A percentile compares a stretch with the other conserved stretches of the same genome.
phyloP scores from a whole-genome alignment of 495 filamentous ascomycete genomes.

The Parathielavia appendiculata region DNA sequence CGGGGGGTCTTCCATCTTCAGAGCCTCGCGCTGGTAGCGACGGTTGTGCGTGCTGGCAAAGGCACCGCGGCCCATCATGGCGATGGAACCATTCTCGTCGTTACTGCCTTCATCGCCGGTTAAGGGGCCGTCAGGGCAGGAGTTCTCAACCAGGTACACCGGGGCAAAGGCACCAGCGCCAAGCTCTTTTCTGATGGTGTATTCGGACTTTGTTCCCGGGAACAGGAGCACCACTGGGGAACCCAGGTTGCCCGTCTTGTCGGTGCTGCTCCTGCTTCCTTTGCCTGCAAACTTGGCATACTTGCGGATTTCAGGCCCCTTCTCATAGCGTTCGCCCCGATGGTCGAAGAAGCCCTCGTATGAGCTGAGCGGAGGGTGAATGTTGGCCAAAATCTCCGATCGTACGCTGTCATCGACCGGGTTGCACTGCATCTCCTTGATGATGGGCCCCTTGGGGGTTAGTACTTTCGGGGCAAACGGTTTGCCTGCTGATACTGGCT shows the following conservation, averaged over 20 bases:
- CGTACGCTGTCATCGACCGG: conserved; percentile 73
- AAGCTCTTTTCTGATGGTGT: conserved; percentile 79
- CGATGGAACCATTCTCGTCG: conserved; percentile 47
- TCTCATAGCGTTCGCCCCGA: conserved; percentile 50
- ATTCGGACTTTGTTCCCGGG: conserved; percentile 53
- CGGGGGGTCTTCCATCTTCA: conserved; percentile 87
- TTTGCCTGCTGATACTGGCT: conserved; percentile 16
- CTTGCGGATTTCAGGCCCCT: conserved; percentile 68
- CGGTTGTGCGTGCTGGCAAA: conserved; percentile 41
- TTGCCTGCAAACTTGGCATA: conserved; percentile 66
- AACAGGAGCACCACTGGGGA: conserved; percentile 61
- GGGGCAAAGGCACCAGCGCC: conserved; percentile 92
- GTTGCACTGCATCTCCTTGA: conserved; percentile 80
- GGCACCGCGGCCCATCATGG: conserved; percentile 46
- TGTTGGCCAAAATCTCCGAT: conserved; percentile 62
- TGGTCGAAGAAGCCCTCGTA: conserved; percentile 78
- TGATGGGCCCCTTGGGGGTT: conserved; percentile 52
- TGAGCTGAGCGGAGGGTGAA: conserved; percentile 63
- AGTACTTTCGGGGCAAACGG: conserved; percentile 24
- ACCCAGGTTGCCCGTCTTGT: conserved; percentile 54
- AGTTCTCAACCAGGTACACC: conserved; percentile 83
- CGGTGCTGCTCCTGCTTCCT: conserved; percentile 52
- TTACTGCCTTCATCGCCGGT: conserved; percentile 41
- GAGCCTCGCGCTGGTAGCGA: conserved; percentile 64
- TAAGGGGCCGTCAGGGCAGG: conserved; percentile 37